These are phyloP conservation scores for Scalesia atractyloides DNA, from an alignment of 129 eudicot species.

Conservation along the genomic window DNA sequence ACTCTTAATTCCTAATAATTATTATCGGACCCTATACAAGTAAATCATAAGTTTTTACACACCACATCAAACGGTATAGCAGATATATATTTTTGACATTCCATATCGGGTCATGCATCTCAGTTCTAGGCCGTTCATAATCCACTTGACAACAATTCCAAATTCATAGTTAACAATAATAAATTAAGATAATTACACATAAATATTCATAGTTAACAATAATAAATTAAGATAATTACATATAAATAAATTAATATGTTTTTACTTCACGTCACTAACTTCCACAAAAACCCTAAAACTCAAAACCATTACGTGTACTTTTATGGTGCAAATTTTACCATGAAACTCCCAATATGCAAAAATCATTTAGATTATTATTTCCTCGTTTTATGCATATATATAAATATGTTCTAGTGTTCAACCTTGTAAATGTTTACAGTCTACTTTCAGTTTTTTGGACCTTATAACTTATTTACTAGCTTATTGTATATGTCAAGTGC, in stretches of 20 bases:
- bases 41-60: no score
- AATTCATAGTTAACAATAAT: background rate
- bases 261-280: slow-evolving; percentile 5
- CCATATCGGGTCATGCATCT: background rate
- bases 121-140: background rate
- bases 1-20: no score
- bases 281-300: background rate
- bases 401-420: no score
- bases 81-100: background rate
- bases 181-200: background rate
- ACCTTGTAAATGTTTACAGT: no score
- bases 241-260: background rate
- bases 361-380: background rate
- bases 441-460: background rate
- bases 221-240: background rate
- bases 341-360: background rate
- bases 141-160: background rate
- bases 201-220: background rate
- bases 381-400: background rate
- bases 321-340: background rate
- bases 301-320: background rate
- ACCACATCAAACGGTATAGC: no score
- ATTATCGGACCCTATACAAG: no score
- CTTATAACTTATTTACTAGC: background rate
- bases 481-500: background rate